Conservation (phyloP, 192 early-diverging fungal species). For the Jimgerdemannia lactiflua region DNA sequence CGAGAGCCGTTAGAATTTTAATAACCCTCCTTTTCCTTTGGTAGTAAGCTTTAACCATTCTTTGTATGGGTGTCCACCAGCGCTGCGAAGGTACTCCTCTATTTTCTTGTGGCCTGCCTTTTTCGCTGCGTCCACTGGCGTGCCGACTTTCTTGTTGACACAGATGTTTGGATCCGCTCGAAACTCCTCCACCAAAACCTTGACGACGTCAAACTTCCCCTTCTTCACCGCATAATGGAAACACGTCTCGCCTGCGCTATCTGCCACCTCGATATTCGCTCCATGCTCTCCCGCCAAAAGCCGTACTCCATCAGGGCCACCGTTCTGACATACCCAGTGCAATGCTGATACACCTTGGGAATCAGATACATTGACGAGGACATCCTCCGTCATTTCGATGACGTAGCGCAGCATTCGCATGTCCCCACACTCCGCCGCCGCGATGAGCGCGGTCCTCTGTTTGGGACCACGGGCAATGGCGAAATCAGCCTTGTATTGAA, state of each 20-base stretch:
- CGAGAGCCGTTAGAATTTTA: background rate
- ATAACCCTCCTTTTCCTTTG: background rate
- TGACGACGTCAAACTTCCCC: conserved; percentile 9
- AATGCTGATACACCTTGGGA: conserved; percentile 19
- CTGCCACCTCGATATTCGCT: conserved; percentile 5
- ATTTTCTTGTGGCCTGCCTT: background rate
- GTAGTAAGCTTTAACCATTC: background rate
- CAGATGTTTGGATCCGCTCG: conserved; percentile 20
- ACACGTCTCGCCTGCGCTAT: conserved; percentile 23
- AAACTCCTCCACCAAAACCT: conserved; percentile 16
- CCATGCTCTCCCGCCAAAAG: conserved; percentile 14
- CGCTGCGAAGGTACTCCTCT: background rate
- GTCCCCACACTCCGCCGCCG: conserved; percentile 12
- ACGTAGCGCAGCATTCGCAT: conserved; percentile 14
- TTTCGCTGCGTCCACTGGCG: conserved; percentile 23
- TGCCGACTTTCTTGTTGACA: conserved; percentile 16
- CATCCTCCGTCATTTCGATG: conserved; percentile 1
- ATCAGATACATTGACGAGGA: conserved; percentile 7
- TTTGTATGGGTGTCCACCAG: conserved; percentile 1
- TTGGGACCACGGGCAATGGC: conserved; percentile 6
- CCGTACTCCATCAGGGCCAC: conserved; percentile 11
- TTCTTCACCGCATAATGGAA: conserved; percentile 25
- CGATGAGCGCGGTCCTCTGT: conserved; percentile 11
- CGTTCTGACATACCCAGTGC: conserved; percentile 21
- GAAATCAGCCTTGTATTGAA: conserved; percentile 16